Percentiles rank a stretch among this genome's conserved stretches.
Conservation (phyloP, 2,329 filamentous ascomycete species). For the Grosmannia serpens region DNA sequence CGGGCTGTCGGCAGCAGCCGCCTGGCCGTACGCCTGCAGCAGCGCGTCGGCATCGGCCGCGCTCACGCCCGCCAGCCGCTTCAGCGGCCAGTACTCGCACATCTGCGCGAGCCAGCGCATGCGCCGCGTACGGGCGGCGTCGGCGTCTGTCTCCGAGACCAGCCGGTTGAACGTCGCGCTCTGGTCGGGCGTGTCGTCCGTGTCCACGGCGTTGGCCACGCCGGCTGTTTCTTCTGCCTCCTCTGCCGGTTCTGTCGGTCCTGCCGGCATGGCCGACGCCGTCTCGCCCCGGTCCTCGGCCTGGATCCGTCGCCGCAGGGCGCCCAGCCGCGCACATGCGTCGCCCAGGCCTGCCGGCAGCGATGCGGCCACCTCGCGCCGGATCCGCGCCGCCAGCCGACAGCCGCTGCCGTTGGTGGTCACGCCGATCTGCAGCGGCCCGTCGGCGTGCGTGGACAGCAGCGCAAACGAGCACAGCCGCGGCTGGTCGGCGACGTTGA, state of each 20-base stretch:
- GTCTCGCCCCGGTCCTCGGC: conserved; percentile 22
- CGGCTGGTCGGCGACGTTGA: conserved; percentile 86
- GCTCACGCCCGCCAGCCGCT: conserved; percentile 64
- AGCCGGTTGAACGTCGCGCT: conserved; percentile 74
- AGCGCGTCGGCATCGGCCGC: conserved; percentile 70
- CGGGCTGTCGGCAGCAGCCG: conserved; percentile 14
- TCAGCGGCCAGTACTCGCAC: conserved; percentile 96
- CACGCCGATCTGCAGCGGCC: conserved; percentile 86
- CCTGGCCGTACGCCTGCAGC: conserved; percentile 53
- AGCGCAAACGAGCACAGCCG: conserved; percentile 81
- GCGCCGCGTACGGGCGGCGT: conserved; percentile 64
- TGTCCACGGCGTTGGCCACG: conserved; percentile 6
- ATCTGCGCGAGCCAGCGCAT: conserved; percentile 93
- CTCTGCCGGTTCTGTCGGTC: neutral
- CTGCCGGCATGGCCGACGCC: neutral
- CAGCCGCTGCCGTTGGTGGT: conserved; percentile 93
- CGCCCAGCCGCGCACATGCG: conserved; percentile 69
- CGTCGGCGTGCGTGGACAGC: conserved; percentile 79
- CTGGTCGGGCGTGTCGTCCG: conserved; percentile 59
- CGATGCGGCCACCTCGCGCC: conserved; percentile 73
- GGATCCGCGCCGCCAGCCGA: conserved; percentile 81
- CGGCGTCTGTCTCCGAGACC: conserved; percentile 60
- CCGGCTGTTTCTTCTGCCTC: neutral
- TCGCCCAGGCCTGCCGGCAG: conserved; percentile 64
- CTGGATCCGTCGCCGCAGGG: conserved; percentile 53